phyloP scores from a whole-genome alignment of 768 basidiomycete species.

The Lentinula sp. region DNA sequence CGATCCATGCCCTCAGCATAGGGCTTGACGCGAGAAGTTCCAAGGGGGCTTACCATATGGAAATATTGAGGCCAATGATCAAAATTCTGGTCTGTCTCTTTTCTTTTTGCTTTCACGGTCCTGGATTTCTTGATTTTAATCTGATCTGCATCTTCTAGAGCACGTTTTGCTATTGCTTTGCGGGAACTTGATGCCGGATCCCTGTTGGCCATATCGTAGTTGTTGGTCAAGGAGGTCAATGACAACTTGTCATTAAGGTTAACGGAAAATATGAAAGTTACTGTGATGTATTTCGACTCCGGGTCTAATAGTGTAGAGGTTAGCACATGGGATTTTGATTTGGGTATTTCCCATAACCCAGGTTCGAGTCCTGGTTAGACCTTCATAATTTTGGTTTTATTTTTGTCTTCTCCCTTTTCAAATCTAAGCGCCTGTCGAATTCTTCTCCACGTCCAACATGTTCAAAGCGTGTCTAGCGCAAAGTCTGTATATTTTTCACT shows the following conservation, averaged over 20 bases:
- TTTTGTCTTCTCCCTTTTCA: background rate
- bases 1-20: background rate
- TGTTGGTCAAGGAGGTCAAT: no score
- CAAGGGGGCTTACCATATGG: background rate
- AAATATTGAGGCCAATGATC: slow-evolving; percentile 5
- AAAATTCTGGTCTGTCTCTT: background rate
- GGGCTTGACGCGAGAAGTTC: no score
- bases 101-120: background rate
- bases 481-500: slow-evolving; percentile 13
- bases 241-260: no score
- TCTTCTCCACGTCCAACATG: slow-evolving; percentile 14
- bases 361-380: slow-evolving; percentile 7
- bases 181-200: background rate
- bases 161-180: background rate
- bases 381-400: background rate
- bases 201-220: background rate
- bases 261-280: background rate
- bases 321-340: background rate
- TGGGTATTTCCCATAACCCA: slow-evolving; percentile 2
- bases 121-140: background rate
- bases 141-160: background rate
- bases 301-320: slow-evolving; percentile 1
- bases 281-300: no score
- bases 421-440: background rate
- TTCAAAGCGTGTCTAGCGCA: slow-evolving; percentile 22